Percentiles rank a stretch among this genome's conserved stretches.
These are phyloP conservation scores for Starmerella tilneyi DNA, from an alignment of 805 yeast species.

Conservation along the genomic window DNA sequence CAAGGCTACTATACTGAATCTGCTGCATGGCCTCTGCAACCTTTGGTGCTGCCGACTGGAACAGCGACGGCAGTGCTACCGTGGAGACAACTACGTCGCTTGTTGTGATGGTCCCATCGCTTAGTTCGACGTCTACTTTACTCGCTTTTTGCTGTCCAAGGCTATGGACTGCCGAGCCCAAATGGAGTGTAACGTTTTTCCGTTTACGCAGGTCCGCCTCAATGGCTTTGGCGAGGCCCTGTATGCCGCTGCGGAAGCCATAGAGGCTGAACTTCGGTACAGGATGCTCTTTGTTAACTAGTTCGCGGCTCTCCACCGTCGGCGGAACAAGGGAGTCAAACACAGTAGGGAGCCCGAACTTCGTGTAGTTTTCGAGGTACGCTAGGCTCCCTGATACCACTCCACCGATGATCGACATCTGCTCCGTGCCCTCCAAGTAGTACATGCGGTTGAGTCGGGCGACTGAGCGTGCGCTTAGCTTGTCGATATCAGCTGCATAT, in stretches of 20 bases:
- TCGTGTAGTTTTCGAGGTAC: conserved; percentile 24
- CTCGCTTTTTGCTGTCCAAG: conserved; percentile 6
- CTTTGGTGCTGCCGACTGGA: conserved; percentile 10
- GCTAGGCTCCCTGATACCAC: conserved; percentile 33
- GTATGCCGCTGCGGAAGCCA: conserved; percentile 28
- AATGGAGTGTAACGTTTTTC: conserved; percentile 23
- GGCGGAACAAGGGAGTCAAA: conserved; percentile 24
- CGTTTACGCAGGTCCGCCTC: conserved; percentile 21
- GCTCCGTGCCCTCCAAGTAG: conserved; percentile 41
- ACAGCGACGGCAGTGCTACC: conserved; percentile 17
- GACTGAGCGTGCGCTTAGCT: conserved; percentile 48
- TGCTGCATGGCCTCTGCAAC: conserved; percentile 11
- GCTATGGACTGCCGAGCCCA: conserved; percentile 15
- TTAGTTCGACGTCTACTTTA: conserved; percentile 5
- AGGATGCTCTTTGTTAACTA: conserved; percentile 10
- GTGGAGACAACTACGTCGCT: conserved; percentile 23
- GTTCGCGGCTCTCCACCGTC: conserved; percentile 5
- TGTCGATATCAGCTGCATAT: conserved; percentile 71
- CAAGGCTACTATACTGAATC: conserved; percentile 47
- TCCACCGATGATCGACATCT: conserved; percentile 46
- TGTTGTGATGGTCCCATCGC: not conserved
- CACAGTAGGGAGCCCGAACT: conserved; percentile 25
- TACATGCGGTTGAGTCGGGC: conserved; percentile 49
- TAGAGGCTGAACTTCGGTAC: conserved; percentile 19
- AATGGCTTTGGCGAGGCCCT: conserved; percentile 25